Evolutionary conservation across 1,284 basidiomycete genomes (phyloP).

Genomic region (Ustilago esculenta): DNA sequence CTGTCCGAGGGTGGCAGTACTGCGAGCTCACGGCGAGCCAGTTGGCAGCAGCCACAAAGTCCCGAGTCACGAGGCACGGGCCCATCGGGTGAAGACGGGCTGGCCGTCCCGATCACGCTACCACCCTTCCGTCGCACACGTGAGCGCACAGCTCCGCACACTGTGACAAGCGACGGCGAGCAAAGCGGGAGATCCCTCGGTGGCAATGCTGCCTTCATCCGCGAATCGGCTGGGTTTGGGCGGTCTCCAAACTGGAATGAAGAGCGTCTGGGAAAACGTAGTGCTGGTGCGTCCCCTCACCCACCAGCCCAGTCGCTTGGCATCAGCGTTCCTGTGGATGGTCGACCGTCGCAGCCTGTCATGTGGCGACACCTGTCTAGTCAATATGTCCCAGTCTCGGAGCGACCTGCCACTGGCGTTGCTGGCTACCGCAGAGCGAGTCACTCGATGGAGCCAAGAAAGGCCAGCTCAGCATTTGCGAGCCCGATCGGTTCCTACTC

Average conservation of each 20-base stretch:
- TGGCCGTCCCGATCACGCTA: constrained; percentile 27
- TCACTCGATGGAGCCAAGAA: constrained; percentile 24
- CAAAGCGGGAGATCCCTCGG: constrained; percentile 22
- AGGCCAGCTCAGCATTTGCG: constrained; percentile 8
- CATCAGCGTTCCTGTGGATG: constrained; percentile 18
- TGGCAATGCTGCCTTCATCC: constrained; percentile 43
- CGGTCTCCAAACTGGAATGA: background rate
- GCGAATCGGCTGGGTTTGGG: constrained; percentile 19
- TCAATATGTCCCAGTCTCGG: constrained; percentile 8
- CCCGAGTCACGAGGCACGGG: background rate
- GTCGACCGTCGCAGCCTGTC: constrained; percentile 10
- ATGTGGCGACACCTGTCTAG: constrained; percentile 30
- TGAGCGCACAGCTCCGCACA: constrained; percentile 15
- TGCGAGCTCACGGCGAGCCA: constrained; percentile 33
- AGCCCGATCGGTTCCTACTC: constrained; percentile 39
- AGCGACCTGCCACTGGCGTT: background rate
- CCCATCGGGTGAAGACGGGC: background rate
- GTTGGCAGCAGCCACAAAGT: constrained; percentile 32
- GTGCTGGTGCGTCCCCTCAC: constrained; percentile 7
- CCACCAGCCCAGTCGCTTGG: constrained; percentile 4
- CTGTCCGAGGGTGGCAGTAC: constrained; percentile 38
- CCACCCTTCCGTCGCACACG: constrained; percentile 32
- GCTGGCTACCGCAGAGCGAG: constrained; percentile 16
- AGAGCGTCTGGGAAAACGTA: background rate
- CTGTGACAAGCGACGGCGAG: constrained; percentile 34